Evolutionary conservation across 2,329 filamentous ascomycete genomes (phyloP).

Genomic region (Macrophomina pseudophaseolina): DNA sequence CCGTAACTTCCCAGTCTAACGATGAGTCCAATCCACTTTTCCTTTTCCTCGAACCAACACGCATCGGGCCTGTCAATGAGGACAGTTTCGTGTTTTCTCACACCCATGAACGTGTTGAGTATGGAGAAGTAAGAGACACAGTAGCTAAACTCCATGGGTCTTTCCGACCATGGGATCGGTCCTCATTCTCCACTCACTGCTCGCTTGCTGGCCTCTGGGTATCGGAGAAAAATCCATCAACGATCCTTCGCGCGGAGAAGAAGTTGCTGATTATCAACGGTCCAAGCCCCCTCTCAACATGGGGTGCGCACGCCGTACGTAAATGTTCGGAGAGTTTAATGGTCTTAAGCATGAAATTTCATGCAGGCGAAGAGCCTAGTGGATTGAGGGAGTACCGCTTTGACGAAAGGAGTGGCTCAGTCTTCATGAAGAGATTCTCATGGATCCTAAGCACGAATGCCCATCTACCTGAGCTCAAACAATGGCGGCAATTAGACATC

Average conservation of each 20-base stretch:
- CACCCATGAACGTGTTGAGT: slow-evolving; percentile 52
- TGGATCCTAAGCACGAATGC: slow-evolving; percentile 35
- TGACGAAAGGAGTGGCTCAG: not conserved
- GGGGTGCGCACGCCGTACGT: not conserved
- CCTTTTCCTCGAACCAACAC: slow-evolving; percentile 63
- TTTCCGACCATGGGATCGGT: slow-evolving; percentile 39
- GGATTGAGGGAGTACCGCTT: not conserved
- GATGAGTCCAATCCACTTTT: slow-evolving; percentile 47
- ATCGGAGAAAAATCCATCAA: not conserved
- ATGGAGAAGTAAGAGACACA: slow-evolving; percentile 52
- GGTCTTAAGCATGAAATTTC: slow-evolving; percentile 33
- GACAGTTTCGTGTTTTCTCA: slow-evolving; percentile 65
- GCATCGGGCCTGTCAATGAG: slow-evolving; percentile 50
- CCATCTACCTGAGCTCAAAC: slow-evolving; percentile 29
- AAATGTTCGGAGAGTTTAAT: slow-evolving; percentile 33
- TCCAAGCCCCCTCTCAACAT: not conserved
- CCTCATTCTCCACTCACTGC: not conserved
- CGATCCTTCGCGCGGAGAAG: not conserved
- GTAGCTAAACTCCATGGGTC: slow-evolving; percentile 51
- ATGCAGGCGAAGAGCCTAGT: not conserved
- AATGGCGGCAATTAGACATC: slow-evolving; percentile 31
- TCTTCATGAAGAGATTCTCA: slow-evolving; percentile 30
- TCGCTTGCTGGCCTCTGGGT: not conserved
- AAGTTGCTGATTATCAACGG: not conserved
- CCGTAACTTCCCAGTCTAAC: not conserved